Evolutionary conservation across 2,329 filamentous ascomycete species (phyloP), one percentile per base, ranked within the genome.

Genomic region (Pyrenophora graminea): DNA sequence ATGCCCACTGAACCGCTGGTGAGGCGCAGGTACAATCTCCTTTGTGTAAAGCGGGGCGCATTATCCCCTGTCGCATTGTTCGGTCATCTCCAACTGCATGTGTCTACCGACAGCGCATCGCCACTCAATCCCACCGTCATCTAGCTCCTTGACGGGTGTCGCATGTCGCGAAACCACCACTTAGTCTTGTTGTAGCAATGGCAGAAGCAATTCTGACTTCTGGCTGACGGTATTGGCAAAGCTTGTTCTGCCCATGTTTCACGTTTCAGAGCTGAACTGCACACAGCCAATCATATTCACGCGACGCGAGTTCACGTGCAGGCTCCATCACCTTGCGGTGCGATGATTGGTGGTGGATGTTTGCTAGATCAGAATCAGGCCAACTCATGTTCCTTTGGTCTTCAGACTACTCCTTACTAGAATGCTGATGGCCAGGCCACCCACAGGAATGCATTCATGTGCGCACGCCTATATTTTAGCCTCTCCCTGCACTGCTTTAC

Each of bases 191-290:
- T 27, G 25, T 15, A n/a, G 21, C 43, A 30, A 37, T 31, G 15
- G 25, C n/a, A 19, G 32, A 55, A 48, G 46, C 43, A 15, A 23
- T 39, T 40, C 36, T 39, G 31, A 39, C 32, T 40, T 32, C 27
- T 32, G 44, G 43, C 25, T 19, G 46, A 19, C 43, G 31, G 46
- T 32, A 51, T 58, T 61, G 61, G 62, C 62, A 49, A 61, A 62
- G 58, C 55, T 65, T 62, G 47, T 47, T 42, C 18, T 33, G 27
- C 34, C 39, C 36, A 34, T 56, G 58, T 62, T 64, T 66, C 61
- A 61, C 52, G 60, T 63, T 64, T 66, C 58, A 43, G 38, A 40
- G 25, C 43, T 48, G 6, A 18, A 39, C 31, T 21, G 34, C 33
- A 23, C 36, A 23, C 42, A 27, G 10, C 63, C 63, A 66, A 64